phyloP scores from a whole-genome alignment of 1,139 yeast genomes.

The Protomyces inouyei region DNA sequence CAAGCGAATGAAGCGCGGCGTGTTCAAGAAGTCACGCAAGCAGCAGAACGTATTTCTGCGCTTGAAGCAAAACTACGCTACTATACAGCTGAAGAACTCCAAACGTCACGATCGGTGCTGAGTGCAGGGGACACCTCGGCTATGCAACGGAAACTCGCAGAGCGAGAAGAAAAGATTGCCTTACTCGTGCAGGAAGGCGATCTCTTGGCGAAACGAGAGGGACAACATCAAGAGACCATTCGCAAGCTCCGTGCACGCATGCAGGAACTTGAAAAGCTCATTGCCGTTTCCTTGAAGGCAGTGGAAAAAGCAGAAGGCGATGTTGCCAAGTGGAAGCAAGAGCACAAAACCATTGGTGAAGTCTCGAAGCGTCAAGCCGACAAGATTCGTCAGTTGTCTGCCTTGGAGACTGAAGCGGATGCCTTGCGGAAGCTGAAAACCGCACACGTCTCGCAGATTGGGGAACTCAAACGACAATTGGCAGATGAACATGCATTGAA shows the following conservation, averaged over 20 bases:
- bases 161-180: slow-evolving; percentile 51
- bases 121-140: not conserved
- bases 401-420: slow-evolving; percentile 30
- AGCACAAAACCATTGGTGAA: slow-evolving; percentile 33
- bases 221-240: slow-evolving; percentile 61
- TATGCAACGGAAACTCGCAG: slow-evolving; percentile 10
- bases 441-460: slow-evolving; percentile 19
- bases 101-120: not conserved
- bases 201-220: slow-evolving; percentile 66
- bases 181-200: slow-evolving; percentile 73
- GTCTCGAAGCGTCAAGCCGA: slow-evolving; percentile 30
- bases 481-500: slow-evolving; percentile 29
- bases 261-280: slow-evolving; percentile 35
- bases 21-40: slow-evolving; percentile 5
- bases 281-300: slow-evolving; percentile 33
- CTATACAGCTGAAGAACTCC: slow-evolving; percentile 1
- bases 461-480: slow-evolving; percentile 29
- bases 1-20: slow-evolving; percentile 12
- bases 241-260: slow-evolving; percentile 55
- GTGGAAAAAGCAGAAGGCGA: slow-evolving; percentile 34
- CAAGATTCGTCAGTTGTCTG: slow-evolving; percentile 30
- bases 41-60: slow-evolving; percentile 20
- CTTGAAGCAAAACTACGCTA: slow-evolving; percentile 14
- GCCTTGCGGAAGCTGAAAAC: slow-evolving; percentile 30
- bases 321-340: slow-evolving; percentile 32